phyloP scores from a whole-genome alignment of 306 rosid species.

The Casuarina glauca region DNA sequence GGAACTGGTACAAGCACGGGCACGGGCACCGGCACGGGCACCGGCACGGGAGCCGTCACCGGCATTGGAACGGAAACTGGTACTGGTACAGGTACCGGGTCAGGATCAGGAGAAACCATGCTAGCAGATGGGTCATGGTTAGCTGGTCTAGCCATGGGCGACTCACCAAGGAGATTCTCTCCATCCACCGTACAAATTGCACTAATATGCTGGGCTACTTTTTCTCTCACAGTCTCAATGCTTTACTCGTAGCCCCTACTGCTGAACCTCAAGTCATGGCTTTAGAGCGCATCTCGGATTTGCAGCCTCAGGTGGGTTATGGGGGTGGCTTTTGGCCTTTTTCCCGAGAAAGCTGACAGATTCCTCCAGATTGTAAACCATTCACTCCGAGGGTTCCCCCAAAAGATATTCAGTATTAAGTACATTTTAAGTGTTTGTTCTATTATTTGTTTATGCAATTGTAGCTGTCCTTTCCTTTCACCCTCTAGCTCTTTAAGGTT shows the following conservation, averaged over 20 bases:
- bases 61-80: too few relatives aligned
- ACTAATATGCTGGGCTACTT: constrained; percentile 4
- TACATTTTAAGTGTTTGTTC: neutral
- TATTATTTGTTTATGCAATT: constrained; percentile 9
- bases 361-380: constrained; percentile 54
- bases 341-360: constrained; percentile 50
- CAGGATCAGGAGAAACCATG: constrained; percentile 38
- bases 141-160: constrained; percentile 99
- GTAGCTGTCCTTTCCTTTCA: constrained; percentile 10
- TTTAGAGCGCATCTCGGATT: constrained; percentile 43
- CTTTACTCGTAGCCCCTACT: constrained; percentile 31
- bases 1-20: neutral
- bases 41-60: too few relatives aligned
- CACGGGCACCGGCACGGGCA: too few relatives aligned
- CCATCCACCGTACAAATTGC: constrained; percentile 17
- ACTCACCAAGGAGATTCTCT: constrained; percentile 41
- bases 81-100: constrained; percentile 10
- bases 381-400: constrained; percentile 34
- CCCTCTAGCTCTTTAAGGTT: constrained; percentile 3
- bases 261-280: constrained; percentile 3
- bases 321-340: constrained; percentile 45
- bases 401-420: constrained; percentile 29
- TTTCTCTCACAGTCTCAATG: constrained; percentile 30
- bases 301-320: constrained; percentile 33
- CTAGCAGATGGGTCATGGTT: constrained; percentile 80